Conservation (phyloP, 495 filamentous ascomycete genomes). For the Penicillium antarcticum region DNA sequence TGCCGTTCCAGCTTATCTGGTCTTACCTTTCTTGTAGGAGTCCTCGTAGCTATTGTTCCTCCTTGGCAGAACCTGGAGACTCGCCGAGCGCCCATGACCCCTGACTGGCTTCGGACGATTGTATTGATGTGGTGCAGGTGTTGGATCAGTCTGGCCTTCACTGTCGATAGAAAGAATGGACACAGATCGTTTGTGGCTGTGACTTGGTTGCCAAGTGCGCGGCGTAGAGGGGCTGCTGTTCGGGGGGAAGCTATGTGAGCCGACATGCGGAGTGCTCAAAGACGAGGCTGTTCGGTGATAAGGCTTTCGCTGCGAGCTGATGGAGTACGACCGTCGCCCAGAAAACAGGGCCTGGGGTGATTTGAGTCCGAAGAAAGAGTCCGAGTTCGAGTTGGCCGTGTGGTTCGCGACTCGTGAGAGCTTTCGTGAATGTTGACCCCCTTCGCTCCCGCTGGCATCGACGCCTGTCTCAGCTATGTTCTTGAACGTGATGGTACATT, state of each 20-base stretch:
- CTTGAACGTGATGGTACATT: conserved; percentile 94
- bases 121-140: conserved; percentile 33
- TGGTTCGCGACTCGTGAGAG: conserved; percentile 38
- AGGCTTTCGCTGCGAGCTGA: conserved; percentile 31
- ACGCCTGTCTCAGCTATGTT: conserved; percentile 60
- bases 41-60: conserved; percentile 46
- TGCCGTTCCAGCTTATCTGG: background rate
- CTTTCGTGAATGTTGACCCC: conserved; percentile 43
- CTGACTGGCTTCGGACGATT: conserved; percentile 43
- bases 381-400: conserved; percentile 35
- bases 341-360: conserved; percentile 40
- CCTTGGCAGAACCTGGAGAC: conserved; percentile 71
- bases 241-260: conserved; percentile 48
- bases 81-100: conserved; percentile 77
- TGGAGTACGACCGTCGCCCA: conserved; percentile 36
- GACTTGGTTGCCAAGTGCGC: conserved; percentile 32
- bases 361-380: conserved; percentile 42
- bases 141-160: conserved; percentile 44
- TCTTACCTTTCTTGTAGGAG: conserved; percentile 39
- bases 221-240: conserved; percentile 33
- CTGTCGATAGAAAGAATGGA: conserved; percentile 93
- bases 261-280: conserved; percentile 39
- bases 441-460: conserved; percentile 28
- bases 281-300: conserved; percentile 44
- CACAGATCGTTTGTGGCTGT: conserved; percentile 72